Evolutionary conservation across 2,329 filamentous ascomycete species (phyloP).

Genomic region (Diaporthe caulivora): DNA sequence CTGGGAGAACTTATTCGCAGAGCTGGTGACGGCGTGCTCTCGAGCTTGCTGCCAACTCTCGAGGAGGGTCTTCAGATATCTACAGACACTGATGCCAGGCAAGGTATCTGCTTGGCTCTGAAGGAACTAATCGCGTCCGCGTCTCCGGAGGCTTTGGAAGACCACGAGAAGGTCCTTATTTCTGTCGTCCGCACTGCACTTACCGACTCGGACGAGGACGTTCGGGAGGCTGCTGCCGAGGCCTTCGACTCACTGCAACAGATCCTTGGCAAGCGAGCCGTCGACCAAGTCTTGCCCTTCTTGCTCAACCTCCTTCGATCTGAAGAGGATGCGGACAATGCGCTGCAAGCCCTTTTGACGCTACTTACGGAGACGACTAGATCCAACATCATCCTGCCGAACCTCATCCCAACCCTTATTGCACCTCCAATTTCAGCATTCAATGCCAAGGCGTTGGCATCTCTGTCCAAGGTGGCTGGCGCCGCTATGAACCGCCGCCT

Average conservation of each 20-base stretch:
- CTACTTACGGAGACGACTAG: slow-evolving; percentile 92
- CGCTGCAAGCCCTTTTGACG: slow-evolving; percentile 90
- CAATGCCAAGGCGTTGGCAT: slow-evolving; percentile 94
- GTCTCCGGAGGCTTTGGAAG: slow-evolving; percentile 87
- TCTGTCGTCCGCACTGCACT: slow-evolving; percentile 93
- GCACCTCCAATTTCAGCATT: slow-evolving; percentile 92
- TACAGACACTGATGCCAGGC: slow-evolving; percentile 91
- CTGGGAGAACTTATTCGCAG: slow-evolving; percentile 97
- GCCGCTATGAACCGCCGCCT: slow-evolving; percentile 91
- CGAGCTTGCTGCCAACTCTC: slow-evolving; percentile 88
- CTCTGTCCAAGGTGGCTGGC: slow-evolving; percentile 90
- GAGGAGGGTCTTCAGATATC: slow-evolving; percentile 91
- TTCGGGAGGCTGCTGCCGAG: slow-evolving; percentile 95
- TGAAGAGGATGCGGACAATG: slow-evolving; percentile 90
- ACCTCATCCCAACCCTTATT: slow-evolving; percentile 93
- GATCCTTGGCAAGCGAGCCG: slow-evolving; percentile 91
- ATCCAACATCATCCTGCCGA: slow-evolving; percentile 96
- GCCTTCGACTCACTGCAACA: slow-evolving; percentile 96
- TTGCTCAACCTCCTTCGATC: slow-evolving; percentile 90
- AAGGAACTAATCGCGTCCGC: slow-evolving; percentile 93
- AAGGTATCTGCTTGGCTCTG: slow-evolving; percentile 96
- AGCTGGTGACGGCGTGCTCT: slow-evolving; percentile 92
- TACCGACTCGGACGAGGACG: slow-evolving; percentile 89
- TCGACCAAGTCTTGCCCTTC: slow-evolving; percentile 94
- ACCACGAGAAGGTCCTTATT: slow-evolving; percentile 95